Percentiles rank a stretch among this genome's conserved stretches.
Conservation (phyloP, 208 protist species). For the Crithidia fasciculata region DNA sequence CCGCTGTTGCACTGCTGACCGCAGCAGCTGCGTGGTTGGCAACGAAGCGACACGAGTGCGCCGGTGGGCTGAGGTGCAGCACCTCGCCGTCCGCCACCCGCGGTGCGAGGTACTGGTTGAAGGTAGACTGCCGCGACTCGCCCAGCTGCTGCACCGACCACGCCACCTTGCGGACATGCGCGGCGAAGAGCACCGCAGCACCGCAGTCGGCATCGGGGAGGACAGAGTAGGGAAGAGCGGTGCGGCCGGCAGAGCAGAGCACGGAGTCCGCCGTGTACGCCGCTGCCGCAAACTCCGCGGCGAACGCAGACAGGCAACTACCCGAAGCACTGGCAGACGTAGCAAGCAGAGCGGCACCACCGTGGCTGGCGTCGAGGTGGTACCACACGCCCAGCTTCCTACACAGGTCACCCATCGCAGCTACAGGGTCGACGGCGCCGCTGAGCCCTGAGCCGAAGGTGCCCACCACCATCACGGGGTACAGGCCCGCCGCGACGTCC, state of each 20-base stretch:
- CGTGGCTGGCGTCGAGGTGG: constrained; percentile 71
- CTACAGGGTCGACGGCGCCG: constrained; percentile 66
- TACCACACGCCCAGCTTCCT: constrained; percentile 65
- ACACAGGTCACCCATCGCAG: constrained; percentile 50
- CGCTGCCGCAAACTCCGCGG: constrained; percentile 10
- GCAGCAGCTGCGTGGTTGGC: neutral
- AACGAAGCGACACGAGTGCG: constrained; percentile 19
- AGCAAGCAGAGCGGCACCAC: constrained; percentile 45
- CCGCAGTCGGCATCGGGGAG: neutral
- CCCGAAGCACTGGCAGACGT: neutral
- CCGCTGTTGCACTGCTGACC: too few species aligned
- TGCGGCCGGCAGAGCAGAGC: constrained; percentile 13
- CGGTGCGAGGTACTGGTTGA: constrained; percentile 26
- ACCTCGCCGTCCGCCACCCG: constrained; percentile 20
- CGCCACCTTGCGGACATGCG: constrained; percentile 37
- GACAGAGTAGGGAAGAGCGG: constrained; percentile 19
- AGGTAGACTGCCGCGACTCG: constrained; percentile 25
- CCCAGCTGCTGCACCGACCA: constrained; percentile 37
- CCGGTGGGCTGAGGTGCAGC: constrained; percentile 24
- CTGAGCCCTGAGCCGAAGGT: constrained; percentile 53
- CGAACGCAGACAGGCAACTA: neutral
- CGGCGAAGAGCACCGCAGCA: constrained; percentile 33
- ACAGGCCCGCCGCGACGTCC: constrained; percentile 63
- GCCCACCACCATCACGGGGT: constrained; percentile 69
- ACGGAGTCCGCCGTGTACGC: constrained; percentile 25